Percentiles rank a stretch among this genome's conserved stretches.
Conservation (phyloP, 768 basidiomycete genomes). For the Mycena vulgaris region DNA sequence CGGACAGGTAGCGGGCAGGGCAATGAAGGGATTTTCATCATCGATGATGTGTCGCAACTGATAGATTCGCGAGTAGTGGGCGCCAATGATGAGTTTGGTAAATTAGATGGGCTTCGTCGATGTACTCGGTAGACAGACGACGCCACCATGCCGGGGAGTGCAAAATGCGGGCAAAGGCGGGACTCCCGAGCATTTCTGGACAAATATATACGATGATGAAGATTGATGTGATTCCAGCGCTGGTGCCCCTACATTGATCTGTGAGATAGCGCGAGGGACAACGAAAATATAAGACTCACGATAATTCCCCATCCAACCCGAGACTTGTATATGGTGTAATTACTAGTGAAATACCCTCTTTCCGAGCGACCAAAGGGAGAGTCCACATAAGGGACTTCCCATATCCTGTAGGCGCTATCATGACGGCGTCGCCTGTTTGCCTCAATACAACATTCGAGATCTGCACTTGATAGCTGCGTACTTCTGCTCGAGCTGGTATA, state of each 20-base stretch:
- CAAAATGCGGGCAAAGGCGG: slow-evolving; percentile 36
- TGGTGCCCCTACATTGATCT: not conserved
- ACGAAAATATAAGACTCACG: not conserved
- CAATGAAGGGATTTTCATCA: slow-evolving; percentile 31
- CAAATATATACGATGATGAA: slow-evolving; percentile 41
- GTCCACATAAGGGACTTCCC: slow-evolving; percentile 43
- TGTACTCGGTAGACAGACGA: slow-evolving; percentile 39
- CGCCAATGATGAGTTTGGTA: slow-evolving; percentile 38
- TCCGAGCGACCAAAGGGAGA: slow-evolving; percentile 40
- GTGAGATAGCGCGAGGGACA: not conserved
- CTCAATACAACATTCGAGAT: slow-evolving; percentile 36
- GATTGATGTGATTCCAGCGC: not conserved
- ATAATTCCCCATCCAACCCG: too few relatives aligned
- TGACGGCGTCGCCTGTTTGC: slow-evolving; percentile 32
- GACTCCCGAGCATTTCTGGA: slow-evolving; percentile 45
- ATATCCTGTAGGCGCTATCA: slow-evolving; percentile 42
- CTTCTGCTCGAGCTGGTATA: not conserved
- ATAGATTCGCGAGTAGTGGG: slow-evolving; percentile 31
- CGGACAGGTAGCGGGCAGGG: slow-evolving; percentile 38
- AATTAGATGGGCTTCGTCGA: slow-evolving; percentile 41
- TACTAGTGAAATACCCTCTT: slow-evolving; percentile 9
- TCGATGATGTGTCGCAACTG: slow-evolving; percentile 31
- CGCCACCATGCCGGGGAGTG: slow-evolving; percentile 33
- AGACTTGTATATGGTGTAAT: too few relatives aligned
- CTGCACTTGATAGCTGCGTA: slow-evolving; percentile 36